Percentiles rank a stretch among this genome's conserved stretches.
These are phyloP conservation scores for Eutypa lata DNA, from an alignment of 2,329 filamentous ascomycete species.

Conservation along the genomic window DNA sequence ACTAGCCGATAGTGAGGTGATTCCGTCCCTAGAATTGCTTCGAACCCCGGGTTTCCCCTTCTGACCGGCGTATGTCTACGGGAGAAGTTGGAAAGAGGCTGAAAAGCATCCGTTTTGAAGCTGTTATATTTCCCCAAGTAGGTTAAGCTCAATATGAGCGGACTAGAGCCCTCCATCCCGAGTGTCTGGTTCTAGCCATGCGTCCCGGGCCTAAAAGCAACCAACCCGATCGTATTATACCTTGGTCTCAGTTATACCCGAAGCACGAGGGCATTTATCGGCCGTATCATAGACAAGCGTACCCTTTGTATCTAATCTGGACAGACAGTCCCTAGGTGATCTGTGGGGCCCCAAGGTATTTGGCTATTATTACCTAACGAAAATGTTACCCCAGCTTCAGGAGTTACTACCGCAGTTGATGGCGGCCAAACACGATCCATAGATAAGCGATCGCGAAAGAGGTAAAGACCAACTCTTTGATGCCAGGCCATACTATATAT, in stretches of 20 bases:
- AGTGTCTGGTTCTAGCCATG: background rate
- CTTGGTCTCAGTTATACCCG: too few relatives aligned
- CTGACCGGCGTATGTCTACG: background rate
- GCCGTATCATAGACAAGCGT: too few relatives aligned
- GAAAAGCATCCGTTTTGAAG: background rate
- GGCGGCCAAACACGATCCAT: constrained; percentile 1
- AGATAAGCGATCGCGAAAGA: constrained; percentile 13
- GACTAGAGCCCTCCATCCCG: background rate
- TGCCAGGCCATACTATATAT: constrained; percentile 7
- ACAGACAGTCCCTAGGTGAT: too few relatives aligned
- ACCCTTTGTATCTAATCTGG: too few relatives aligned
- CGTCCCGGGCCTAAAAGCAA: too few relatives aligned
- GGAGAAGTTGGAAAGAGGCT: background rate
- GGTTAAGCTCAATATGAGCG: constrained; percentile 1
- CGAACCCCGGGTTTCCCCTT: too few relatives aligned
- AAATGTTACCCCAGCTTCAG: background rate
- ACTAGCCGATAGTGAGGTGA: background rate
- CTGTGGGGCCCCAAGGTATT: constrained; percentile 10
- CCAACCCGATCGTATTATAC: too few relatives aligned
- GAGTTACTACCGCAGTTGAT: background rate
- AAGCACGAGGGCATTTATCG: too few relatives aligned
- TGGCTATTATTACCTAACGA: constrained; percentile 1
- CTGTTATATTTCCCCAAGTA: constrained; percentile 9
- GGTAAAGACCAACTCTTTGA: constrained; percentile 2
- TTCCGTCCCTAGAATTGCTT: too few relatives aligned